Evolutionary conservation across 257 asterid genomes (phyloP).

Genomic region (Solanum paucissectum): DNA sequence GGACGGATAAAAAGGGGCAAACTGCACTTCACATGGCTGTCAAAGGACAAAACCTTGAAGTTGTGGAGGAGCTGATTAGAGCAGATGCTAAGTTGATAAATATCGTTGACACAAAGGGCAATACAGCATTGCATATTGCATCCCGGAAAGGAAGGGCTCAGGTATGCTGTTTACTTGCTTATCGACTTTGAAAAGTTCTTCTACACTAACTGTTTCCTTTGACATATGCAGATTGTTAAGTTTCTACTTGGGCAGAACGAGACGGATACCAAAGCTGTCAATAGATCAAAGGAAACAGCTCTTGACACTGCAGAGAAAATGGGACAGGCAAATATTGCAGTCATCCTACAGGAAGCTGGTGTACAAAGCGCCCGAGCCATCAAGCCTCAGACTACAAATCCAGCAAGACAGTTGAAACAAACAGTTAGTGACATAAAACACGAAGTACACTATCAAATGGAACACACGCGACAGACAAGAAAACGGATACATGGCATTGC

Average conservation of each 20-base stretch:
- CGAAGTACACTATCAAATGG: conserved; percentile 37
- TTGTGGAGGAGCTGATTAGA: conserved; percentile 24
- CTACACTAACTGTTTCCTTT: background rate
- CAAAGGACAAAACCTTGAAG: conserved; percentile 37
- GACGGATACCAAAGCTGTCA: conserved; percentile 20
- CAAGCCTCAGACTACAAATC: conserved; percentile 24
- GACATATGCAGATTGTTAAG: conserved; percentile 26
- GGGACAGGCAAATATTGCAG: conserved; percentile 13
- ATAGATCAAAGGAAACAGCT: conserved; percentile 33
- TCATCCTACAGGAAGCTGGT: conserved; percentile 22
- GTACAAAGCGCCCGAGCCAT: conserved; percentile 15
- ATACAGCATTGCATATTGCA: conserved; percentile 34
- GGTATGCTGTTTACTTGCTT: conserved; percentile 10
- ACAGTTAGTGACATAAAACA: conserved; percentile 44
- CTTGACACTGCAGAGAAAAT: conserved; percentile 30
- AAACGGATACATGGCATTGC: conserved; percentile 37
- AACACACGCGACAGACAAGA: conserved; percentile 33
- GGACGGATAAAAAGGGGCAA: conserved; percentile 41
- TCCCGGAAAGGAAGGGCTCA: conserved; percentile 32
- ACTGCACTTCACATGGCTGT: conserved; percentile 50
- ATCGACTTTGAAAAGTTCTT: background rate
- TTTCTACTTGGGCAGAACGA: conserved; percentile 19
- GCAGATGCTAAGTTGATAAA: conserved; percentile 21
- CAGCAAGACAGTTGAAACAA: conserved; percentile 33
- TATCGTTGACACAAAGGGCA: conserved; percentile 31